Evolutionary conservation across 768 basidiomycete species (phyloP), one percentile per base, ranked within the genome.

Genomic region (Lentinus brumalis): DNA sequence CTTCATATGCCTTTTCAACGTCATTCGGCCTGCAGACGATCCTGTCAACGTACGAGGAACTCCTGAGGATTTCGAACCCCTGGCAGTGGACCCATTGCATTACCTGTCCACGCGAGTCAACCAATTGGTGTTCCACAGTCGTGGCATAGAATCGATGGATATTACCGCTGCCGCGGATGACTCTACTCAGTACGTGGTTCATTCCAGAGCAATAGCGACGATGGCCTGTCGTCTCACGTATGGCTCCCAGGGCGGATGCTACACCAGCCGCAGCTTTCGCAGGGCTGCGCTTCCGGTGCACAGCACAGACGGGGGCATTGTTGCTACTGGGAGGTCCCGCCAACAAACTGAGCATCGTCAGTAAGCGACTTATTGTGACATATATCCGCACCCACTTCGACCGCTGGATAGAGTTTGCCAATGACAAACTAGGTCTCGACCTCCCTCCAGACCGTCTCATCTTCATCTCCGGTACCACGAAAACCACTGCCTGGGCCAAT

Each of bases 1-100:
- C 14, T 65, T 65, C 54, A 30, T 42, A 18, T 46, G 41, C 8
- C 53, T 65, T 16, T 65, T 65, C 60, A 61, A 62, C 26, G 46
- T 21, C 5, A 47, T 47, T 41, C 41, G n/a, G 5, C 21, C 9
- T 35, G 31, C 31, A 16, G 45, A 32, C 9, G 41, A 59, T 26
- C 50, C 58, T 4, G 29, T 53, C 10, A 59, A 59, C 32, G 11
- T 10, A 14, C 18, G 21, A 29, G 46, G 46, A 5, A 21, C 29
- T 6, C 46, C 46, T 1, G 12, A 8, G 21, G 46, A 26, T 14
- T 47, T 47, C 46, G 46, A 47, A 29, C 12, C 29, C 21, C 29
- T 47, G 21, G 14, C 11, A 12, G 21, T 21, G n/a, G n/a, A 12
- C 46, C 46, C 21, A 29, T 11, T 26, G 9, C 46, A 47, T 5